Evolutionary conservation across 805 yeast genomes (phyloP).

Genomic region (Monosporozyma siamensis): DNA sequence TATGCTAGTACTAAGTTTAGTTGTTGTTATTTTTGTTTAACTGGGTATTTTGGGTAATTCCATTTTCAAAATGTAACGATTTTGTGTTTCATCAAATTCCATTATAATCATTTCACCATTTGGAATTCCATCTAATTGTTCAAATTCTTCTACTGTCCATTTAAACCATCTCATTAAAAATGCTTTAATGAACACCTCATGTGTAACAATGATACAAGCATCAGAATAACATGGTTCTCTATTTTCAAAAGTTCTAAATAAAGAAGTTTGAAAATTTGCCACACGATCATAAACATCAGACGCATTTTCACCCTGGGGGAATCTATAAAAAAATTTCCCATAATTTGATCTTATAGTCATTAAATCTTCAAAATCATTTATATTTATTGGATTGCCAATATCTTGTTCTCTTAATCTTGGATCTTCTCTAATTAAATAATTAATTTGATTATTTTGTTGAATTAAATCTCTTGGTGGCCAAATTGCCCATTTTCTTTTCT

Average conservation of each 20-base stretch:
- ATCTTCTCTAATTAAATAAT: constrained; percentile 63
- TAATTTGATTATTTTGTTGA: constrained; percentile 23
- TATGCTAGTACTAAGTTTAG: not conserved
- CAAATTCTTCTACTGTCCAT: constrained; percentile 86
- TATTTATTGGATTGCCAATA: constrained; percentile 79
- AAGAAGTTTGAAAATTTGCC: constrained; percentile 77
- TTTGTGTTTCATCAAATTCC: constrained; percentile 45
- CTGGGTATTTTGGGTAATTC: constrained; percentile 28
- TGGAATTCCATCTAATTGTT: constrained; percentile 66
- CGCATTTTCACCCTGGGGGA: constrained; percentile 90
- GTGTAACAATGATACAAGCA: constrained; percentile 78
- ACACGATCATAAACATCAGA: constrained; percentile 91
- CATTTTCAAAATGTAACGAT: constrained; percentile 49
- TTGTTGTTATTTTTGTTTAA: not conserved
- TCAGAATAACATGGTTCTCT: constrained; percentile 29
- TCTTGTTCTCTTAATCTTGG: constrained; percentile 91
- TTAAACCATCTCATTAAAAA: constrained; percentile 89
- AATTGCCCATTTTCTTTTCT: constrained; percentile 9
- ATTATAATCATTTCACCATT: constrained; percentile 75
- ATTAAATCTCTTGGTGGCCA: constrained; percentile 14
- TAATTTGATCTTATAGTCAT: constrained; percentile 79
- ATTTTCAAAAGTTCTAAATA: constrained; percentile 65
- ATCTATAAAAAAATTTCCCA: constrained; percentile 80
- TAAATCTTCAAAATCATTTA: constrained; percentile 62
- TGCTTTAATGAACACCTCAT: constrained; percentile 92